Evolutionary conservation across 2,329 filamentous ascomycete species (phyloP).

Genomic region (Fusarium sulawesiense): DNA sequence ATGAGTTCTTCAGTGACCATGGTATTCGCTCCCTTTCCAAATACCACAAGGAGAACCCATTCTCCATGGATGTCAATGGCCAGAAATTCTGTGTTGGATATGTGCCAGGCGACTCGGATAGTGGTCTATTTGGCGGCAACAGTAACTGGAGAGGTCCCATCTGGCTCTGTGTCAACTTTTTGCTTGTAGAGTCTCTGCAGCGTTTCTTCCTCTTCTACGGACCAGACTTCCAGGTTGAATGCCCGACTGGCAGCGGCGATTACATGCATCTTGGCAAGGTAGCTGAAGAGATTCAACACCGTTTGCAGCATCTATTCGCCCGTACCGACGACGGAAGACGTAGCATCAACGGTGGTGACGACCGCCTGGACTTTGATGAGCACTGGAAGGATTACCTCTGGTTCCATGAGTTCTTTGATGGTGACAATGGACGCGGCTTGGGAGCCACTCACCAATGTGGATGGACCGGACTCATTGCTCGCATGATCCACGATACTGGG

Average conservation of each 20-base stretch:
- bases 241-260: constrained; percentile 91
- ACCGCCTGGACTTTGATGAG: constrained; percentile 89
- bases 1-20: constrained; percentile 90
- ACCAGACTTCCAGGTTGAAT: constrained; percentile 87
- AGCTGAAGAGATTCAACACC: constrained; percentile 93
- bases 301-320: constrained; percentile 90
- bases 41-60: constrained; percentile 88
- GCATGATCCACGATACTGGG: constrained; percentile 98
- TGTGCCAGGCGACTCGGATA: constrained; percentile 95
- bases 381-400: constrained; percentile 88
- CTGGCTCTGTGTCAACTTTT: constrained; percentile 96
- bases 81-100: constrained; percentile 90
- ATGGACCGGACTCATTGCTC: constrained; percentile 95
- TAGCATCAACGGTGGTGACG: constrained; percentile 86
- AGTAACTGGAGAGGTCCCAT: constrained; percentile 98
- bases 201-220: constrained; percentile 98
- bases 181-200: constrained; percentile 93
- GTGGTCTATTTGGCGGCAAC: constrained; percentile 93
- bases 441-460: constrained; percentile 95
- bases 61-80: constrained; percentile 95
- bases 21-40: constrained; percentile 94
- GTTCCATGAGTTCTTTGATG: constrained; percentile 99
- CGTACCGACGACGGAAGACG: constrained; percentile 86
- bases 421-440: constrained; percentile 87
- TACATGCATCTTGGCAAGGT: constrained; percentile 97